Percentiles rank a stretch among this genome's conserved stretches.
Conservation (phyloP, 2,329 filamentous ascomycete species). For the Helminthosporium solani region DNA sequence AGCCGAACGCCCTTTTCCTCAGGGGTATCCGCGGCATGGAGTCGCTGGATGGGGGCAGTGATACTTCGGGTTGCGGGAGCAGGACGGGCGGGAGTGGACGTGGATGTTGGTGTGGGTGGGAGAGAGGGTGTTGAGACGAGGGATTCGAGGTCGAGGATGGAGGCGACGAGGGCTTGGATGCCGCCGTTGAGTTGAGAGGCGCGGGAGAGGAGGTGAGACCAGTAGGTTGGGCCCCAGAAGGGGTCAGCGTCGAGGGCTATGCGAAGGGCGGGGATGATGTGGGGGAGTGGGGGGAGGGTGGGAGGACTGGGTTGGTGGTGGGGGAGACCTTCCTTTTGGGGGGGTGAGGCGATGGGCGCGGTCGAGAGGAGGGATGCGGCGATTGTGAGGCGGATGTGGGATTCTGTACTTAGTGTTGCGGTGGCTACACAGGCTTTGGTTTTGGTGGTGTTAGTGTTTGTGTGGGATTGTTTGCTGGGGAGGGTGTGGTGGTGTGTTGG, state of each 20-base stretch:
- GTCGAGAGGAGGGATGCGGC: conserved; percentile 51
- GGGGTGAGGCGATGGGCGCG: conserved; percentile 21
- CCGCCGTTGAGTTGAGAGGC: conserved; percentile 45
- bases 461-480: too few species aligned
- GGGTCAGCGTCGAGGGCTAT: conserved; percentile 44
- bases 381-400: conserved; percentile 49
- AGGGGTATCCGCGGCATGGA: conserved; percentile 1
- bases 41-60: too few species aligned
- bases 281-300: conserved; percentile 34
- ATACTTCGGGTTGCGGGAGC: too few species aligned
- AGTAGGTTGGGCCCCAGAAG: conserved; percentile 48
- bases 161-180: conserved; percentile 49
- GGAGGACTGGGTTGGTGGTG: conserved; percentile 12
- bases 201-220: conserved; percentile 47
- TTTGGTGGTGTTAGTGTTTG: not conserved
- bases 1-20: conserved; percentile 33
- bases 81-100: too few species aligned
- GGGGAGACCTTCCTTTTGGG: conserved; percentile 17
- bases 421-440: conserved; percentile 46
- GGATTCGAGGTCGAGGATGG: conserved; percentile 46
- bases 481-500: too few species aligned
- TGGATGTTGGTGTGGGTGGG: not conserved
- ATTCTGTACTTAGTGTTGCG: conserved; percentile 49
- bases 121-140: conserved; percentile 39
- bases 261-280: conserved; percentile 46